phyloP scores from a whole-genome alignment of 208 protist species.

The Crithidia bombi region DNA sequence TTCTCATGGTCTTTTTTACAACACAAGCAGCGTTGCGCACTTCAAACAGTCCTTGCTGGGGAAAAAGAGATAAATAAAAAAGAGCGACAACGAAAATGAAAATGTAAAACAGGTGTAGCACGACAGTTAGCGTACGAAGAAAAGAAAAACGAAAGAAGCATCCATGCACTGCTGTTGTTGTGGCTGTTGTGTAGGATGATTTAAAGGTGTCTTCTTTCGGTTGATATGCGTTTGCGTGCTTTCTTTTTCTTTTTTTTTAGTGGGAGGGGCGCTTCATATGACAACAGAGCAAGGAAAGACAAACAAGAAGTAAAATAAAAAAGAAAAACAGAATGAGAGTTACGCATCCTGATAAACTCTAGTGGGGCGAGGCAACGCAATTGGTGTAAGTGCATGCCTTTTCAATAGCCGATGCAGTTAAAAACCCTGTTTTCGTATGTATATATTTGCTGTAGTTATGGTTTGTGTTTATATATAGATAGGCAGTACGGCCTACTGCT shows the following conservation, averaged over 20 bases:
- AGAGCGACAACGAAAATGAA: constrained; percentile 18
- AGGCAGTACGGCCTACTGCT: constrained; percentile 20
- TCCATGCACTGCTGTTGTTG: constrained; percentile 15
- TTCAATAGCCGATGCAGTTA: neutral
- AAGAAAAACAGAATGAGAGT: constrained; percentile 7
- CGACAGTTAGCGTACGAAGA: too few relatives aligned
- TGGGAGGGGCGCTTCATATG: constrained; percentile 12
- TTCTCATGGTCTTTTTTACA: constrained; percentile 1
- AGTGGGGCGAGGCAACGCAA: neutral
- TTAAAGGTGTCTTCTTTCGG: neutral
- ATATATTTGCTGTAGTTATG: neutral
- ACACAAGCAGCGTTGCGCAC: constrained; percentile 3
- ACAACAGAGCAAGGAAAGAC: constrained; percentile 26
- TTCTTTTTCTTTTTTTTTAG: constrained; percentile 10
- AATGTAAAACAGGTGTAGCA: too few relatives aligned
- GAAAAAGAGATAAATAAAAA: constrained; percentile 15
- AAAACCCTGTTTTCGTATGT: neutral
- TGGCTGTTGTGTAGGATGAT: constrained; percentile 4
- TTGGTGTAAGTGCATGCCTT: neutral
- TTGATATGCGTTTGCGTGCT: too few relatives aligned
- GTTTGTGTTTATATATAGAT: neutral
- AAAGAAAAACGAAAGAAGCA: constrained; percentile 22
- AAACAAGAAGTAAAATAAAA: constrained; percentile 11
- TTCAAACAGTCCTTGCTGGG: neutral
- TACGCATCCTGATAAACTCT: neutral